phyloP scores from a whole-genome alignment of 352 stramenopile species.

The Globisporangium perplexum region DNA sequence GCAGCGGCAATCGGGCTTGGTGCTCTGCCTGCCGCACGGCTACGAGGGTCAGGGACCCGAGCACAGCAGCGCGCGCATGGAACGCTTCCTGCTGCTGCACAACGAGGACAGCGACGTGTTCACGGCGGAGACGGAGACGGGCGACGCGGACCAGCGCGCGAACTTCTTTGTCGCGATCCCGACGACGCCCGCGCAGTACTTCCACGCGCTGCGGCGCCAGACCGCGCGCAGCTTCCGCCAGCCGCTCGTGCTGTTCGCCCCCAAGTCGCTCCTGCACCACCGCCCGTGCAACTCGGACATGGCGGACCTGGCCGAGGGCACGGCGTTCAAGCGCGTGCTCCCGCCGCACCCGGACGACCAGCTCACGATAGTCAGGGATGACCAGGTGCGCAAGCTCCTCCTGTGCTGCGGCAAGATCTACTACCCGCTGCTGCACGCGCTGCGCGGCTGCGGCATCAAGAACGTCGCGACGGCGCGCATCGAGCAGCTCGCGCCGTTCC shows the following conservation, averaged over 20 bases:
- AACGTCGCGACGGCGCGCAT: conserved; percentile 69
- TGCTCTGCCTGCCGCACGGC: conserved; percentile 75
- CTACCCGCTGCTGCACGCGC: conserved; percentile 62
- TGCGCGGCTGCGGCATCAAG: conserved; percentile 44
- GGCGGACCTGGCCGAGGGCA: conserved; percentile 47
- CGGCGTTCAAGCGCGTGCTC: conserved; percentile 62
- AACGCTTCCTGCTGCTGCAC: conserved; percentile 77
- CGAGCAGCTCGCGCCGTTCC: conserved; percentile 94
- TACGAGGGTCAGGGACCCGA: conserved; percentile 86
- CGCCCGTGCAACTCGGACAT: conserved; percentile 77
- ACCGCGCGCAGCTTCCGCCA: conserved; percentile 69
- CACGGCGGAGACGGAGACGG: conserved; percentile 20
- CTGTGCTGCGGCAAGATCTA: conserved; percentile 86
- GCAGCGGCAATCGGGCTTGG: conserved; percentile 86
- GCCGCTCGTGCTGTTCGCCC: conserved; percentile 73
- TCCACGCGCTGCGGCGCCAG: conserved; percentile 91
- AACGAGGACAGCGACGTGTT: conserved; percentile 78
- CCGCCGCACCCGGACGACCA: conserved; percentile 71
- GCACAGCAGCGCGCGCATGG: conserved; percentile 78
- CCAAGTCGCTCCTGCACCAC: conserved; percentile 82
- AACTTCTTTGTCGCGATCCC: conserved; percentile 80
- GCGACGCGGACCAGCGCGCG: conserved; percentile 37
- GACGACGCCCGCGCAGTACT: conserved; percentile 94
- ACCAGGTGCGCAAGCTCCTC: conserved; percentile 71
- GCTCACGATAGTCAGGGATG: conserved; percentile 50